Evolutionary conservation across 1,139 yeast genomes (phyloP), one percentile per base, ranked within the genome.

Genomic region (Saccharomyces hybrid): DNA sequence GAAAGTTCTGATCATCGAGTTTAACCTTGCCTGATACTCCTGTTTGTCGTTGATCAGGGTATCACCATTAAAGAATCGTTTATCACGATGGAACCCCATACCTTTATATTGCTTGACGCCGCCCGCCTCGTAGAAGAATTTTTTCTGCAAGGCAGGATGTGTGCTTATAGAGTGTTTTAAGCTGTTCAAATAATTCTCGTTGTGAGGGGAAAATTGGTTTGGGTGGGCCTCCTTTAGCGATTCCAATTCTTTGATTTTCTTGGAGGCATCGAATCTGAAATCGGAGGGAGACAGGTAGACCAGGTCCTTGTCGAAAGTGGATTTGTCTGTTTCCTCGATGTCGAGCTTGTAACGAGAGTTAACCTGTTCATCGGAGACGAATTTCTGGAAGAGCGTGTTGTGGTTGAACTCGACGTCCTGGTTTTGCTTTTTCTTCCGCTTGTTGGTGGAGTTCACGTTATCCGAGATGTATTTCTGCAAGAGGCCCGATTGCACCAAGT

Each of bases 71-170:
- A 83, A 86, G 62, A 87, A 86, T 54, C 91, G 73, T 80, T 83
- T 82, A 69, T 87, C 95, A 65, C 84, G 84, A 67, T 86, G 95
- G 55, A 75, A 77, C 1, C 83, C 83, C 2, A 55, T 53, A 12
- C 68, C 84, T 38, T 38, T 38, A 19, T 38, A 38, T 9, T 38
- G 44, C 11, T 38, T 38, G 7, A 38, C 44, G 26, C 24, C 26
- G 19, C 44, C 44, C 4, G 44, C 44, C 65, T 83, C 88, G 26
- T 62, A 60, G 60, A 82, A 81, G 60, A 79, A 78, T 60, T 83
- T 83, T 3, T 71, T 71, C 11, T 57, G 58, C 12, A 61, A 44
- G 12, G 64, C 60, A 21, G 38, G 77, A 72, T 58, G 59, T 26
- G 58, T 54, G 8, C 38, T 53, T n/a, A 60, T 48, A 2, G 70